These are phyloP conservation scores for Neoboletus magnificus DNA, from an alignment of 768 basidiomycete genomes.

Conservation along the genomic window DNA sequence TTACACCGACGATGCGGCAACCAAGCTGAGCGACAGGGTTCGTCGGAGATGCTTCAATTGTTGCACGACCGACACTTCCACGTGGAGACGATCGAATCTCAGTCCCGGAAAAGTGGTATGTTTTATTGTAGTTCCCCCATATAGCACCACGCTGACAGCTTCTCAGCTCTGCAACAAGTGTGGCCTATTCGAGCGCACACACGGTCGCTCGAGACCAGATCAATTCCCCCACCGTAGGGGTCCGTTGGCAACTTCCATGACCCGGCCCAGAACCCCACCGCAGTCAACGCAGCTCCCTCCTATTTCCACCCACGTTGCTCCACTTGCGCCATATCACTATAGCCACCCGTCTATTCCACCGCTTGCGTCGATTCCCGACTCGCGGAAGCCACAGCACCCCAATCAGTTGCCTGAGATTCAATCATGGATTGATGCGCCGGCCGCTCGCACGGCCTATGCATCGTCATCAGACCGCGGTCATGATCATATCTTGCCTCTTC, in stretches of 20 bases:
- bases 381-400: slow-evolving; percentile 30
- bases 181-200: slow-evolving; percentile 77
- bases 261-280: slow-evolving; percentile 50
- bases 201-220: slow-evolving; percentile 73
- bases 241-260: slow-evolving; percentile 52
- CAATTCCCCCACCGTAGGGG: slow-evolving; percentile 81
- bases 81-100: slow-evolving; percentile 75
- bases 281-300: slow-evolving; percentile 43
- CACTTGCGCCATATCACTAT: slow-evolving; percentile 48
- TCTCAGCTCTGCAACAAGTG: slow-evolving; percentile 58
- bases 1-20: slow-evolving; percentile 76
- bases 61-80: slow-evolving; percentile 80
- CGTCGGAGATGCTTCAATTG: slow-evolving; percentile 81
- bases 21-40: slow-evolving; percentile 75
- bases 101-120: slow-evolving; percentile 75
- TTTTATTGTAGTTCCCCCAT: not conserved
- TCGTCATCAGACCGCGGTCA: slow-evolving; percentile 32
- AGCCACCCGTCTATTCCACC: slow-evolving; percentile 53
- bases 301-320: slow-evolving; percentile 39
- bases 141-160: slow-evolving; percentile 3
- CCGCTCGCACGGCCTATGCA: slow-evolving; percentile 25
- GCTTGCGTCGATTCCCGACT: slow-evolving; percentile 36
- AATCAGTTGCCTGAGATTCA: slow-evolving; percentile 47
- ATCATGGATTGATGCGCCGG: slow-evolving; percentile 42
- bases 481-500: slow-evolving; percentile 28